These are phyloP conservation scores for Solanum hybrid DNA, from an alignment of 305 asterid species.

Conservation along the genomic window DNA sequence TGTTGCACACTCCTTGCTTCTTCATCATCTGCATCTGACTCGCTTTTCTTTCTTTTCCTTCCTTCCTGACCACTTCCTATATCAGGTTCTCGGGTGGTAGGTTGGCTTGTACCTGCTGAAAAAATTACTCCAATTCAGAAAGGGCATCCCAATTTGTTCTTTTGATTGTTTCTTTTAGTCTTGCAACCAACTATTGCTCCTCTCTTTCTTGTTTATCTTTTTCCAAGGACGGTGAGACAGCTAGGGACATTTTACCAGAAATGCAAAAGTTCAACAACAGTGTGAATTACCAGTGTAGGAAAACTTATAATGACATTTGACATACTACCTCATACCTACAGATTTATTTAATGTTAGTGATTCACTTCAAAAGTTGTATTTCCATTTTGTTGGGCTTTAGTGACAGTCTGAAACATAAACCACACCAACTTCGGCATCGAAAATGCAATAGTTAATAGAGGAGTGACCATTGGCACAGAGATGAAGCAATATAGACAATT, in stretches of 20 bases:
- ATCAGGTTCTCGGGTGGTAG: constrained; percentile 6
- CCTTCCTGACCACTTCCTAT: constrained; percentile 7
- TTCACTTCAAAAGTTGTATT: neutral
- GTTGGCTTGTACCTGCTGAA: constrained; percentile 14
- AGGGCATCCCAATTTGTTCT: neutral
- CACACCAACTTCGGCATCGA: neutral
- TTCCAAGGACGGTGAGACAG: neutral
- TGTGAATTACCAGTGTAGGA: neutral
- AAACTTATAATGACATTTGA: neutral
- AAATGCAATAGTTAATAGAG: neutral
- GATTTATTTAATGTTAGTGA: neutral
- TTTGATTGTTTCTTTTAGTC: neutral
- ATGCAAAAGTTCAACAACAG: neutral
- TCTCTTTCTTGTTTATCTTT: neutral
- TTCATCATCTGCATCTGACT: constrained; percentile 8
- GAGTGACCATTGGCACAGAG: neutral
- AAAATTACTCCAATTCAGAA: neutral
- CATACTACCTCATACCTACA: neutral
- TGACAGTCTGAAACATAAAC: neutral
- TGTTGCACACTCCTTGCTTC: constrained; percentile 12
- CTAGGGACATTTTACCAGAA: neutral
- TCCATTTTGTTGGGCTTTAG: neutral
- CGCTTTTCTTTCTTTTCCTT: constrained; percentile 14
- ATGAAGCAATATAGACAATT: neutral
- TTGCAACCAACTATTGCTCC: neutral